A percentile compares a stretch with the other conserved stretches of the same genome.
These are phyloP conservation scores for Berkeleyomyces basicola DNA, from an alignment of 2,329 filamentous ascomycete genomes.

Conservation along the genomic window DNA sequence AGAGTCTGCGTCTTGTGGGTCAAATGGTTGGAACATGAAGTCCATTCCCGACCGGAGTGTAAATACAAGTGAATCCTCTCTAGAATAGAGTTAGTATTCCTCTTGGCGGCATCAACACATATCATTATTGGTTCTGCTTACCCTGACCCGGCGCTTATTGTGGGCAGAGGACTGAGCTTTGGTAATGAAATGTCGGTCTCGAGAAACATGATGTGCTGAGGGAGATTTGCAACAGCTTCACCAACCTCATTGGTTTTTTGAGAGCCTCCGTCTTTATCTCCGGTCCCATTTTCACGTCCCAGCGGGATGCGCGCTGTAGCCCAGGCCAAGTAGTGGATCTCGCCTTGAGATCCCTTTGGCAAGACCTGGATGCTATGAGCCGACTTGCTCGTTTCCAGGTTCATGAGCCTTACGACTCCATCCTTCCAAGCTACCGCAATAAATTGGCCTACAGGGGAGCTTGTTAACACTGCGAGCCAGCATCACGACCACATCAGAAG, in stretches of 20 bases:
- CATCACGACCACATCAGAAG: not conserved
- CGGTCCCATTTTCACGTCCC: not conserved
- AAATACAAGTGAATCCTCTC: conserved; percentile 45
- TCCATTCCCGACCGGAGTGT: conserved; percentile 54
- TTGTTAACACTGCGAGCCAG: not conserved
- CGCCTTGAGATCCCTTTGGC: conserved; percentile 17
- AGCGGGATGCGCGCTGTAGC: conserved; percentile 7
- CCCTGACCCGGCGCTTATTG: conserved; percentile 43
- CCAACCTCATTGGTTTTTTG: conserved; percentile 10
- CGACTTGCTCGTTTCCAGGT: conserved; percentile 64
- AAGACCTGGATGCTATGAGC: conserved; percentile 52
- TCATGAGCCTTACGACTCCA: conserved; percentile 58
- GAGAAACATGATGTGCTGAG: conserved; percentile 53
- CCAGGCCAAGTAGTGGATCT: conserved; percentile 11
- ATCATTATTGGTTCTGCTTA: conserved; percentile 22
- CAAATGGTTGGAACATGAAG: conserved; percentile 47
- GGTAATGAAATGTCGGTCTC: conserved; percentile 64
- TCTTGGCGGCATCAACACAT: not conserved
- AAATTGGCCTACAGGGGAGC: conserved; percentile 37
- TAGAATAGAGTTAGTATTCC: conserved; percentile 14
- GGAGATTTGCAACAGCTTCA: conserved; percentile 34
- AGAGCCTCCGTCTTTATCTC: not conserved
- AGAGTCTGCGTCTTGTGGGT: conserved; percentile 50
- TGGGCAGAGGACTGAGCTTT: conserved; percentile 54
- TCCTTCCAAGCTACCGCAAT: conserved; percentile 76